Percentiles rank a stretch among this genome's conserved stretches.
phyloP scores from a whole-genome alignment of 768 basidiomycete species.

The Hemileccinum impolitum region DNA sequence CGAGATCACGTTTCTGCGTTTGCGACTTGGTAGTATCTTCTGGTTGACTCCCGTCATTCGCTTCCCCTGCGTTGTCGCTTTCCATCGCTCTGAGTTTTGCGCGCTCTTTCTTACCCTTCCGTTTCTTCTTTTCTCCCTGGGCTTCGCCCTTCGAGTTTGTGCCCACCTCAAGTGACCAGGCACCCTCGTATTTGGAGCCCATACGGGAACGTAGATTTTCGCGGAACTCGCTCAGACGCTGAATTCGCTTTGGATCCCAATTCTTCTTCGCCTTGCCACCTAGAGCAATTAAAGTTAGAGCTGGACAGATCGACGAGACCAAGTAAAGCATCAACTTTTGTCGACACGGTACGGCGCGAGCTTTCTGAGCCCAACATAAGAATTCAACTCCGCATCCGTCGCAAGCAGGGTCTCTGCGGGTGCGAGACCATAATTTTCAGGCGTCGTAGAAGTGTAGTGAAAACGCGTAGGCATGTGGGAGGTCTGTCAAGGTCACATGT shows the following conservation, averaged over 20 bases:
- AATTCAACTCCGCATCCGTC: slow-evolving; percentile 89
- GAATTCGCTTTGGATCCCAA: slow-evolving; percentile 63
- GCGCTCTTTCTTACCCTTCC: slow-evolving; percentile 71
- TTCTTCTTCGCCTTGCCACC: slow-evolving; percentile 25
- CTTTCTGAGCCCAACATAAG: slow-evolving; percentile 85
- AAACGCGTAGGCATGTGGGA: slow-evolving; percentile 90
- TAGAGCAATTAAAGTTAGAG: not conserved
- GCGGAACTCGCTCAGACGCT: slow-evolving; percentile 73
- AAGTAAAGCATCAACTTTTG: slow-evolving; percentile 25
- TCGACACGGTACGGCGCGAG: slow-evolving; percentile 84
- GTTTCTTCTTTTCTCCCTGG: slow-evolving; percentile 46
- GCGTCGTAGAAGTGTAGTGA: slow-evolving; percentile 74
- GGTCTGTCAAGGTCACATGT: slow-evolving; percentile 48
- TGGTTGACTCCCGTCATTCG: not conserved
- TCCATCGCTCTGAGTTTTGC: slow-evolving; percentile 43
- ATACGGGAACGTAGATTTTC: slow-evolving; percentile 49
- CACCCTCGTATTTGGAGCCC: slow-evolving; percentile 15
- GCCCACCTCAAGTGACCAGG: slow-evolving; percentile 15
- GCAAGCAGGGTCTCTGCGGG: slow-evolving; percentile 88
- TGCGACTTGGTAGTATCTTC: not conserved
- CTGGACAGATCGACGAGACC: not conserved
- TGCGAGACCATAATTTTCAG: slow-evolving; percentile 64
- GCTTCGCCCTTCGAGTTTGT: slow-evolving; percentile 6
- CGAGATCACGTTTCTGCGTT: slow-evolving; percentile 19
- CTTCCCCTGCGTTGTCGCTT: slow-evolving; percentile 11